Evolutionary conservation across 2,329 filamentous ascomycete species (phyloP).

Genomic region (Botrytis galanthina): DNA sequence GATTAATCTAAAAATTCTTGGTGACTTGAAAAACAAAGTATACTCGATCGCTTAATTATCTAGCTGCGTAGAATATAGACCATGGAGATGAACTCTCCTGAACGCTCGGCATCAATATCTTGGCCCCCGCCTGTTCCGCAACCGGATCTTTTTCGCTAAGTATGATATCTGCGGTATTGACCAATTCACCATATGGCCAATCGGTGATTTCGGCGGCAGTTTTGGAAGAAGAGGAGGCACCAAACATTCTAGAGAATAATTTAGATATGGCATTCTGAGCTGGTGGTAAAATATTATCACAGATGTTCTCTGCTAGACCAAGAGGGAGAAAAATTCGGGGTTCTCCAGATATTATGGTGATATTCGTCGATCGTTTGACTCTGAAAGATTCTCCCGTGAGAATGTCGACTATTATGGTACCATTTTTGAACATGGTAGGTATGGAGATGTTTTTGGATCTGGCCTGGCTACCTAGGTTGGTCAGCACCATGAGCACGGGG

Average conservation of each 20-base stretch:
- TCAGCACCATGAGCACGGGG: slow-evolving; percentile 25
- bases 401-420: slow-evolving; percentile 24
- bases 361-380: slow-evolving; percentile 19
- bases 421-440: slow-evolving; percentile 20
- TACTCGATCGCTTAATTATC: not conserved
- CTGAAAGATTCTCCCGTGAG: slow-evolving; percentile 24
- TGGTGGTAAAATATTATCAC: slow-evolving; percentile 19
- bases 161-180: not conserved
- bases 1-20: not conserved
- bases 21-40: not conserved
- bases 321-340: slow-evolving; percentile 24
- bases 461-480: slow-evolving; percentile 23
- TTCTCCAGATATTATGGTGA: slow-evolving; percentile 19
- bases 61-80: slow-evolving; percentile 4
- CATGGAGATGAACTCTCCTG: slow-evolving; percentile 12
- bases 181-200: slow-evolving; percentile 5
- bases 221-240: not conserved
- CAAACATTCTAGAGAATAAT: not conserved
- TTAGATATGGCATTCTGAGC: not conserved
- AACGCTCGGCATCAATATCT: slow-evolving; percentile 6
- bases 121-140: not conserved
- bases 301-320: slow-evolving; percentile 18
- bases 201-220: slow-evolving; percentile 3
- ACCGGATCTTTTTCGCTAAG: slow-evolving; percentile 6
- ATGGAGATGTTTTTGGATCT: slow-evolving; percentile 13